Conservation (phyloP, 768 basidiomycete species). For the Kwoniella sp. region DNA sequence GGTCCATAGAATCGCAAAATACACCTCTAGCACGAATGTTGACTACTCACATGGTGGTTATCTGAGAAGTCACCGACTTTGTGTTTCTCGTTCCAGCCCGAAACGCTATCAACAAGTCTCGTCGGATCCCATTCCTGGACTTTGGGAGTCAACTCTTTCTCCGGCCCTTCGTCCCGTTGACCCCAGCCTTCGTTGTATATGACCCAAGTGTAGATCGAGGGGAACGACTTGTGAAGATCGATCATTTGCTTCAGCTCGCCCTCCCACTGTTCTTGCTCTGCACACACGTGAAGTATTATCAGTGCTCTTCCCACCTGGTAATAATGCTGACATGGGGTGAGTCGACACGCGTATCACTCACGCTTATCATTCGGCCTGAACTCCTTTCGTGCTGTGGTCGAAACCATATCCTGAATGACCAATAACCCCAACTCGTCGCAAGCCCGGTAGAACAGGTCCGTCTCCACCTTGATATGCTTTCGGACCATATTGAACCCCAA, state of each 20-base stretch:
- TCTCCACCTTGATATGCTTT: constrained; percentile 39
- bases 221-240: constrained; percentile 32
- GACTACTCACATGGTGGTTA: constrained; percentile 33
- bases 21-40: too few relatives aligned
- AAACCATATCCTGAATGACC: constrained; percentile 39
- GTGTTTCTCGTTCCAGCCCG: constrained; percentile 32
- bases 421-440: constrained; percentile 35
- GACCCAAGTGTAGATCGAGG: constrained; percentile 34
- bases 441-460: constrained; percentile 32
- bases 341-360: background rate
- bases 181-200: constrained; percentile 41
- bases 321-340: background rate
- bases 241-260: constrained; percentile 26
- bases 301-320: too few relatives aligned
- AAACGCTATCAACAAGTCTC: constrained; percentile 21
- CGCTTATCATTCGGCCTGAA: constrained; percentile 16
- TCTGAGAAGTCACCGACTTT: constrained; percentile 33
- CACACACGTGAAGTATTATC: background rate
- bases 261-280: constrained; percentile 32
- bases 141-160: constrained; percentile 20
- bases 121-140: constrained; percentile 30
- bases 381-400: constrained; percentile 11
- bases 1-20: background rate
- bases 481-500: constrained; percentile 39
- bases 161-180: constrained; percentile 25